Evolutionary conservation across 257 asterid species (phyloP), one percentile per base, ranked within the genome.

Genomic region (Cruciata laevipes): DNA sequence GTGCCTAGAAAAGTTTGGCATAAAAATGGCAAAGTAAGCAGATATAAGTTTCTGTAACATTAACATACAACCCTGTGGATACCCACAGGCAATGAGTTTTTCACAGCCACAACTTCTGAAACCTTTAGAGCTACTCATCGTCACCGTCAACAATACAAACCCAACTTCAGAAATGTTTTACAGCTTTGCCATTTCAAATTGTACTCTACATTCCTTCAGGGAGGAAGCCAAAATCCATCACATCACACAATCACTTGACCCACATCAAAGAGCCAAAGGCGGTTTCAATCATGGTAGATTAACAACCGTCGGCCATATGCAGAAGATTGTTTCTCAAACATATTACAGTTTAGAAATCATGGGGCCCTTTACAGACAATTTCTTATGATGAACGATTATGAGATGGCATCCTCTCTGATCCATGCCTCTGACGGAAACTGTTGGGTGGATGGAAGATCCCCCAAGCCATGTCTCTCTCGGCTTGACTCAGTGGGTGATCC

Each of bases 331-430:
- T 76, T 73, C 84, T 77, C 82, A 85, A 79, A 83, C 87, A 79
- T 69, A 86, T 44, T 53, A 72, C 75, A 69, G 65, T 71, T 84
- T 67, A 75, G 78, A 51, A 69, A 68, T 80, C 85, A 67, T 71
- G 82, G 75, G 70, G 76, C 76, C 66, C 74, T 69, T 67, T 74
- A 74, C 31, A 70, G 69, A 71, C 30, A 69, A 71, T 20, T 61
- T 52, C 18, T 79, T 81, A 85, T 75, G 78, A 85, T 75, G 78
- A 79, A 81, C 89, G 86, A 68, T 83, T 81, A 73, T 87, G 95
- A 21, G 89, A 84, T 56, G 90, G 90, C 89, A 77, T 78, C 83
- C 96, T 86, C 69, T 83, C 93, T 13, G 92, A 74, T 73, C 96
- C 96, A 63, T 84, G 90, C 81, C 96, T 82, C 71, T 75, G 95